Base-by-base conservation (phyloP, 2,329 filamentous ascomycete genomes). In the Fusarium haematococcum region DNA sequence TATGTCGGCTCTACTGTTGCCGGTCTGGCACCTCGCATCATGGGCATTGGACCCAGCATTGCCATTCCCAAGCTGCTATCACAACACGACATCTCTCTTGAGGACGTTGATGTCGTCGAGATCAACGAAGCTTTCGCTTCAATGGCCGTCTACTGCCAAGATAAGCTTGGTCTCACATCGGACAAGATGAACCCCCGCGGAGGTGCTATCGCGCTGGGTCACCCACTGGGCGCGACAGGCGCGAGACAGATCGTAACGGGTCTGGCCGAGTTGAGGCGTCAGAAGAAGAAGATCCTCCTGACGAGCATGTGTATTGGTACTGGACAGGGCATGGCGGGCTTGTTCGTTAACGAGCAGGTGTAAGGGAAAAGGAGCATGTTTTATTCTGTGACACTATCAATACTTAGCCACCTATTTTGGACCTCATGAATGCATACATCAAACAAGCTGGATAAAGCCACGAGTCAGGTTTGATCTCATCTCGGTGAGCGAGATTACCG, bases 41-140 rank as follows among this genome's bases (percentile, higher is more conserved):
- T 99, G 97, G 97, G 96, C 74, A 98, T 98, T 76, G 94, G 94
- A 65, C 94, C 94, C 39, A 91, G 91, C 50, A 84, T 93, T 39
- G 91, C 90, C 68, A 92, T 93, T 73, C 91, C 91, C 73, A 99
- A 99, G 90, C 91, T 99, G 33, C 90, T 99, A 54, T 85, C 85
- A 80, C 92, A 97, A 86, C 91, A 93, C 88, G 91, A 93, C 84
- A 85, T 99, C 70, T 90, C 88, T 27, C 86, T 97, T 63, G 90
- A 92, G 68, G 97, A 98, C 78, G 90, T 97, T 71, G 97, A 99
- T 80, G 89, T 98, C 39, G 88, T 96, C 77, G 97, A 98, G 89
- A 85, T 99, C 81, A 99, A 99, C 87, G 97, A 99, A 89, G 97
- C 97, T 2, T 99, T 99, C 80, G 96, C 95, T 25, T 97, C 94